Conservation (phyloP, 2,329 filamentous ascomycete species). For the Trichoderma citrinoviride region DNA sequence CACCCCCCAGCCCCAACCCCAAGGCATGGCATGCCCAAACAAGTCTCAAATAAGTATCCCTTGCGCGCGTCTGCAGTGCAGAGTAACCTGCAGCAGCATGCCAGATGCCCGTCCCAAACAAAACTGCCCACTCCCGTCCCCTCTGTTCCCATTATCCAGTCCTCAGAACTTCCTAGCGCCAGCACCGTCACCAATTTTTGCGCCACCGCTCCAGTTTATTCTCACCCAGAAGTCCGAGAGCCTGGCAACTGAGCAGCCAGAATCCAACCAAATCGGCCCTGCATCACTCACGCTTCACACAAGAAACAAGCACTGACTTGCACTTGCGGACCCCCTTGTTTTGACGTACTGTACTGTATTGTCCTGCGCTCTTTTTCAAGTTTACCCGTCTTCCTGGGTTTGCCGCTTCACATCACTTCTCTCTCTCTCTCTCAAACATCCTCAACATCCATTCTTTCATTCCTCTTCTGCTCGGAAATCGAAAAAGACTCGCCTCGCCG, state of each 20-base stretch:
- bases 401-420: too few species aligned
- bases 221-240: not conserved
- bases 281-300: not conserved
- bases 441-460: not conserved
- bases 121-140: too few species aligned
- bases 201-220: constrained; percentile 18
- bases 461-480: not conserved
- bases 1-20: too few species aligned
- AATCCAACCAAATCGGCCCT: not conserved
- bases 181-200: constrained; percentile 8
- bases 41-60: too few species aligned
- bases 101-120: not conserved
- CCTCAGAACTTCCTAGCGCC: not conserved
- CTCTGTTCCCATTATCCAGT: too few species aligned
- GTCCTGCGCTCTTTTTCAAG: not conserved
- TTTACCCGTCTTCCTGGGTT: not conserved
- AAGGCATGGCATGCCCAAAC: too few species aligned
- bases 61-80: too few species aligned
- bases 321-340: not conserved
- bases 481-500: not conserved
- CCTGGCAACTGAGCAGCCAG: too few species aligned
- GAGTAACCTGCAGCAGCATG: not conserved
- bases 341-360: too few species aligned
- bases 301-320: not conserved
- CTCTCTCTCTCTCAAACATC: too few species aligned